Evolutionary conservation across 139 green algal species (phyloP), one percentile per base, ranked within the genome.

Genomic region (Coccomyxa sp.): DNA sequence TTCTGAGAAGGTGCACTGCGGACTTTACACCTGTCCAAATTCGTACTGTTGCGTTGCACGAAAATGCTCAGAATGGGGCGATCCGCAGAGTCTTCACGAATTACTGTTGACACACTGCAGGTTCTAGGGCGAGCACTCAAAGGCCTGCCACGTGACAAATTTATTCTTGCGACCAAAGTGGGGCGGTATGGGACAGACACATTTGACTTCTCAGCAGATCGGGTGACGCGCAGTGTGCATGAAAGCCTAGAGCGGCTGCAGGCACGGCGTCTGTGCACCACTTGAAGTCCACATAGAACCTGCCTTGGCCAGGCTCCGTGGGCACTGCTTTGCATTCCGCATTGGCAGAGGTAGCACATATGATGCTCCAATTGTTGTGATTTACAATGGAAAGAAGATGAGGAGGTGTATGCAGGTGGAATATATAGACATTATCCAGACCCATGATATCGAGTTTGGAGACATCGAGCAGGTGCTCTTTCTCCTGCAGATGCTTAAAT

Each of bases 401-500:
- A 51, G 3, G 38, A 51, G 63, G 18, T 25, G 63, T 71, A 71
- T 80, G 76, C 86, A 93, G 76, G 32, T 97, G 18, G 51, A 87
- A 12, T 98, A 98, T 84, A 81, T 99, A 0, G 96, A 99, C 89
- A 82, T 99, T 32, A 90, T 99, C 0, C 94, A 98, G 66, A 95
- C 89, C 79, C 96, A 99, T 81, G 96, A 99, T 88, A 97, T 99
- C 4, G 96, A 99, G 90, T 99, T 98, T 85, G 92, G 83, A 0
- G 81, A 92, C 57, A 84, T 98, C 13, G 89, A 97, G 58, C 93
- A 97, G 94, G 91, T 94, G 74, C 71, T 79, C 30, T 59, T 15
- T 71, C 0, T 25, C 27, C 51, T 71, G 38, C 77, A 67, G 18
- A 63, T 67, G 31, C 60, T 31, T 25, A 13, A 67, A 13, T 14